These are phyloP conservation scores for Orbilia oligospora DNA, from an alignment of 2,329 filamentous ascomycete genomes.

Conservation along the genomic window DNA sequence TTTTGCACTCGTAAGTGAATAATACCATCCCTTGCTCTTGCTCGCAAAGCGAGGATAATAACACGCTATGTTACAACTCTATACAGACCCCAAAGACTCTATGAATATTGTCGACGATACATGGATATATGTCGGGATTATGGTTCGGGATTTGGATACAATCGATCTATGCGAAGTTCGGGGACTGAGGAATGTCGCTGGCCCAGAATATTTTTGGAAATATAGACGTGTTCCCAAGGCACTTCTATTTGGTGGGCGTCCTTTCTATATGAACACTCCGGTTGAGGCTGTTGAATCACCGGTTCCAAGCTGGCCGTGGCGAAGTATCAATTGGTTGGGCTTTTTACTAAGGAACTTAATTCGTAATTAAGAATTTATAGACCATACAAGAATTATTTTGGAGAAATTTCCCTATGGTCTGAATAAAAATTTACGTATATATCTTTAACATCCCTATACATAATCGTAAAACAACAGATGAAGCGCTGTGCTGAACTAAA, in stretches of 20 bases:
- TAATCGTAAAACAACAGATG: background rate
- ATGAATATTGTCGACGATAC: background rate
- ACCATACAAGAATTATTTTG: too few relatives aligned
- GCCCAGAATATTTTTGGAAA: constrained; percentile 21
- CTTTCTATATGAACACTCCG: background rate
- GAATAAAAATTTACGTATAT: too few relatives aligned
- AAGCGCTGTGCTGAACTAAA: background rate
- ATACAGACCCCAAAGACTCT: background rate
- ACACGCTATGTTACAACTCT: background rate
- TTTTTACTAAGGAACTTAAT: background rate
- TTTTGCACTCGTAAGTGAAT: background rate
- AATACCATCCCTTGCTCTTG: too few relatives aligned
- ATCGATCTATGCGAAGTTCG: constrained; percentile 18
- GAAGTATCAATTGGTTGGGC: background rate
- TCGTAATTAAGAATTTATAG: background rate
- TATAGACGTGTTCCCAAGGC: constrained; percentile 30
- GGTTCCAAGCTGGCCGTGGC: background rate
- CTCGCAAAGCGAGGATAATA: too few relatives aligned
- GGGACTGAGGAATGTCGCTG: constrained; percentile 1
- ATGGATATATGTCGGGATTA: constrained; percentile 23
- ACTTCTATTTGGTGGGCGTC: background rate
- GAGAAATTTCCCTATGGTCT: background rate
- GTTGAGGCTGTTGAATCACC: background rate
- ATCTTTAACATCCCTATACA: background rate
- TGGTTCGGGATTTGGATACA: background rate